These are phyloP conservation scores for Diplocarpon rosae DNA, from an alignment of 2,329 filamentous ascomycete species.

Conservation along the genomic window DNA sequence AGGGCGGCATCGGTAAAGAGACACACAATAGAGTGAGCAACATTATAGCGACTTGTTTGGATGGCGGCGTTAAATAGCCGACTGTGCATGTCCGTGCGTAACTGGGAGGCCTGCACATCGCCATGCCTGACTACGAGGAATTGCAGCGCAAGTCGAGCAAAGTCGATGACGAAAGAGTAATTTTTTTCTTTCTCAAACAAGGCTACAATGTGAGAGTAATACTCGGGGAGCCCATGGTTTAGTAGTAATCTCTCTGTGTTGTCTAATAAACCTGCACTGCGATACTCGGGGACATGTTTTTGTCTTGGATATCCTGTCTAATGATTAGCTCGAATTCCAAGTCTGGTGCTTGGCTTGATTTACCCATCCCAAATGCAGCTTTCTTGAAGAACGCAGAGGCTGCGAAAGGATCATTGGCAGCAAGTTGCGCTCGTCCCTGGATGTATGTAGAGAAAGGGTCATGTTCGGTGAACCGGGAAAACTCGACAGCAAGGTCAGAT, in stretches of 20 bases:
- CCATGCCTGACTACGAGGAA: slow-evolving; percentile 31
- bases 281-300: slow-evolving; percentile 31
- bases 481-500: slow-evolving; percentile 47
- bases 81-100: slow-evolving; percentile 63
- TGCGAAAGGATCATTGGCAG: slow-evolving; percentile 59
- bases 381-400: slow-evolving; percentile 72
- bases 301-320: slow-evolving; percentile 19
- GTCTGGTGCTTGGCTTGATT: slow-evolving; percentile 28
- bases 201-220: slow-evolving; percentile 75
- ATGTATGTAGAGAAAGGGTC: slow-evolving; percentile 66
- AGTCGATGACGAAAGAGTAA: slow-evolving; percentile 74
- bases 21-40: slow-evolving; percentile 70
- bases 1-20: slow-evolving; percentile 62
- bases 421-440: slow-evolving; percentile 68
- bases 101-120: slow-evolving; percentile 14
- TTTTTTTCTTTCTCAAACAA: slow-evolving; percentile 71
- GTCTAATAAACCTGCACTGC: slow-evolving; percentile 58
- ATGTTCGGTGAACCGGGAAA: slow-evolving; percentile 43
- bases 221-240: slow-evolving; percentile 66
- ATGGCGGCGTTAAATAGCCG: slow-evolving; percentile 77
- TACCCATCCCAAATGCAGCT: slow-evolving; percentile 73
- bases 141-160: slow-evolving; percentile 64
- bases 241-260: slow-evolving; percentile 61
- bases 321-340: slow-evolving; percentile 10
- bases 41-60: slow-evolving; percentile 66